These are phyloP conservation scores for Colletotrichum cuscutae DNA, from an alignment of 2,329 filamentous ascomycete species.

Conservation along the genomic window DNA sequence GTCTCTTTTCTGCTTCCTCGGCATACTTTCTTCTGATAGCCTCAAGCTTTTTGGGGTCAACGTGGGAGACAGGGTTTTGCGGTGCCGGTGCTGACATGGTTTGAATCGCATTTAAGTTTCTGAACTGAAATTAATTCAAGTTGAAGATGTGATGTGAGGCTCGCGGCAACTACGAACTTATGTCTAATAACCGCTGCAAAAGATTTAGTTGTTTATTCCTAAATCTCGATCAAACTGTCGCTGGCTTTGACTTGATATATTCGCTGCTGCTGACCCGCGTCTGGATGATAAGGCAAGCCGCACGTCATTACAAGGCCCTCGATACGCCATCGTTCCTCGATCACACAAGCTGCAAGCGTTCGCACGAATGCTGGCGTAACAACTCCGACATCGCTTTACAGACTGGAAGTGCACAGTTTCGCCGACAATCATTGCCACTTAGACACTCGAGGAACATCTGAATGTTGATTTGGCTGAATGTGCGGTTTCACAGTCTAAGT, in stretches of 20 bases:
- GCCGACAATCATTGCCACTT: too few species aligned
- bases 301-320: neutral
- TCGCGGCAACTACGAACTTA: too few species aligned
- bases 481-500: too few species aligned
- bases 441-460: too few species aligned
- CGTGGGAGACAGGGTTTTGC: neutral
- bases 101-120: too few species aligned
- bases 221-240: too few species aligned
- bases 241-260: neutral
- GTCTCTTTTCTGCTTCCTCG: constrained; percentile 46
- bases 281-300: neutral
- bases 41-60: constrained; percentile 29
- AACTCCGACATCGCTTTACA: neutral
- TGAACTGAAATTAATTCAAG: too few species aligned
- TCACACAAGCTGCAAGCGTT: neutral
- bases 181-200: too few species aligned
- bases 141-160: too few species aligned
- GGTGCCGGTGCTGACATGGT: neutral
- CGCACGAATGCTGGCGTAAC: neutral
- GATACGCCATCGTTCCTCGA: neutral
- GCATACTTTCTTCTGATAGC: constrained; percentile 37
- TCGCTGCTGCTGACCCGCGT: neutral
- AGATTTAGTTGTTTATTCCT: too few species aligned
- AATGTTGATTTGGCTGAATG: too few species aligned
- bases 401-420: too few species aligned